Percentiles rank a stretch among this genome's conserved stretches.
Conservation (phyloP, 2,329 filamentous ascomycete species). For the Colletotrichum neosansevieriae region DNA sequence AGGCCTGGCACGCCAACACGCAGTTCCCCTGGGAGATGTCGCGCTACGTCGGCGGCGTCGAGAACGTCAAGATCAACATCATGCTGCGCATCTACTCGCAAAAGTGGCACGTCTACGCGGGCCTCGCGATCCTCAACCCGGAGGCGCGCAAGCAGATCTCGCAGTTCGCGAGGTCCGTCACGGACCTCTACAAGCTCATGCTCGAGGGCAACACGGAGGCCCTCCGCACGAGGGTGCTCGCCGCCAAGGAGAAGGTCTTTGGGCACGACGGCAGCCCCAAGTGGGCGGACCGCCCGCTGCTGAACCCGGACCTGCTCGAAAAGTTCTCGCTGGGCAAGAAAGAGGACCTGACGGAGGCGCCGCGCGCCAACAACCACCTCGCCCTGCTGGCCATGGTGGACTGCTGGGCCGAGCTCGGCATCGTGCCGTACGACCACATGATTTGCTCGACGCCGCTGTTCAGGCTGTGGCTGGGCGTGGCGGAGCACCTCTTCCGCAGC, state of each 20-base stretch:
- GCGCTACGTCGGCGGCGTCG: slow-evolving; percentile 96
- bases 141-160: slow-evolving; percentile 91
- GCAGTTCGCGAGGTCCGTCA: slow-evolving; percentile 93
- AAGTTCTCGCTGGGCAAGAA: slow-evolving; percentile 83
- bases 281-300: slow-evolving; percentile 74
- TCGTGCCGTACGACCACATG: slow-evolving; percentile 99
- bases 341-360: slow-evolving; percentile 62
- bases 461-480: slow-evolving; percentile 96
- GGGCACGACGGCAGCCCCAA: slow-evolving; percentile 68
- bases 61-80: slow-evolving; percentile 99
- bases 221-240: slow-evolving; percentile 77
- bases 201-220: slow-evolving; percentile 84
- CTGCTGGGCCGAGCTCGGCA: slow-evolving; percentile 94
- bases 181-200: slow-evolving; percentile 97
- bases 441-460: slow-evolving; percentile 98
- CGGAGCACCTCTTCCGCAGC: slow-evolving; percentile 93
- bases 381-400: slow-evolving; percentile 96
- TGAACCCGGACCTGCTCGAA: slow-evolving; percentile 88
- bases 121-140: slow-evolving; percentile 95
- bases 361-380: slow-evolving; percentile 92
- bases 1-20: slow-evolving; percentile 93
- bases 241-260: slow-evolving; percentile 77
- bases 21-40: slow-evolving; percentile 97
- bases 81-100: slow-evolving; percentile 97
- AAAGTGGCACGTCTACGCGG: slow-evolving; percentile 99